Evolutionary conservation across 495 filamentous ascomycete genomes (phyloP), one percentile per base, ranked within the genome.

Genomic region (Penicillium arizonense): DNA sequence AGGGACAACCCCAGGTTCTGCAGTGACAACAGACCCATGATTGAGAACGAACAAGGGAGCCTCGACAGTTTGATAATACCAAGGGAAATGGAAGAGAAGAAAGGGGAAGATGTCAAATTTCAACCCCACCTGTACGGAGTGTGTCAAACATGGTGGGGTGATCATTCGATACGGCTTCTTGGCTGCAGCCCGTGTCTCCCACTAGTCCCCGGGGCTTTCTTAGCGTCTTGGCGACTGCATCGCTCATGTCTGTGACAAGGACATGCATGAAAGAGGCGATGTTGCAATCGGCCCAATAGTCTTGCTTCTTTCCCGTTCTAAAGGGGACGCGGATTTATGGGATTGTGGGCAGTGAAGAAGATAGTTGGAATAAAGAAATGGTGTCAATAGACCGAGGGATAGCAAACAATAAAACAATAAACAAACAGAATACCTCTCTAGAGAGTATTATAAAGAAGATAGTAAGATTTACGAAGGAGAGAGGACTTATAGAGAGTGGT

Each of bases 1-100:
- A 82, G 56, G 45, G 73, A 73, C 23, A 85, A 67, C 43, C 64
- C 53, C 32, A 78, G 44, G 49, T 58, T 68, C 36, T 57, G 65
- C 8, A 61, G 34, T 33, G 63, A 64, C 8, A 57, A 64, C 11
- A 57, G 28, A 45, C 52, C 52, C 67, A 67, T 72, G 52, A n/a
- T 58, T 34, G 18, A 21, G 18, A 28, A 43, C 21, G 36, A 37
- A 23, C 9, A 7, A 18, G n/a, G 18, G 18, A 18, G 18, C 18
- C 18, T 18, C 18, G 36, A 40, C 37, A 40, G 24, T 24, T n/a
- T 7, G 37, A 13, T 21, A 42, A 37, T 38, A 12, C 23, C 7
- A 28, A 52, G 32, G 16, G 9, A 36, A n/a, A 38, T 12, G 12
- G 20, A 21, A n/a, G 23, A 33, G 20, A 44, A 23, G 13, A 23